These are phyloP conservation scores for Akanthomyces muscarius DNA, from an alignment of 2,329 filamentous ascomycete species.

Conservation along the genomic window DNA sequence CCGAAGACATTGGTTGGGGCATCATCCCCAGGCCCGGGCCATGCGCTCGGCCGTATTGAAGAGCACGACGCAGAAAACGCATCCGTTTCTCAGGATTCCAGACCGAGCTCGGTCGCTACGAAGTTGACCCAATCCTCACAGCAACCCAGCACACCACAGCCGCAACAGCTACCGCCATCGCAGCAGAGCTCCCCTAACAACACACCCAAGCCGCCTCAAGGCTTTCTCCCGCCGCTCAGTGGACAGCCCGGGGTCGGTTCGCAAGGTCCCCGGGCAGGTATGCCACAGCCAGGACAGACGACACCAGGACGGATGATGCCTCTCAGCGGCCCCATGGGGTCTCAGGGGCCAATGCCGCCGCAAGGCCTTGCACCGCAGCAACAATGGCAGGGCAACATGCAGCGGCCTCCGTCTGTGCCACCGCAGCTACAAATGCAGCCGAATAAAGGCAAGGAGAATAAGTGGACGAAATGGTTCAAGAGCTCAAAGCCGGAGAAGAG, in stretches of 20 bases:
- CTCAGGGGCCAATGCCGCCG: background rate
- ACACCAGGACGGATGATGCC: constrained; percentile 15
- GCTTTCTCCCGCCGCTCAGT: background rate
- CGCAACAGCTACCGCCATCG: background rate
- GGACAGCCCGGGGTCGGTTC: background rate
- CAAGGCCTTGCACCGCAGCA: constrained; percentile 7
- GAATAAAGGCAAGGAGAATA: constrained; percentile 25
- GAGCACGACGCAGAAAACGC: constrained; percentile 23
- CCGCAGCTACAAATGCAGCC: constrained; percentile 21
- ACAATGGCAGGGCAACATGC: constrained; percentile 7
- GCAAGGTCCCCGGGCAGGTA: background rate
- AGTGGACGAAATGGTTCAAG: constrained; percentile 31
- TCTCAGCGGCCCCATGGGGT: background rate
- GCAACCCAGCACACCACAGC: background rate
- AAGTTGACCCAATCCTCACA: constrained; percentile 17
- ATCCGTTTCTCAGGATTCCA: constrained; percentile 1
- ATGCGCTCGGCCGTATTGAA: constrained; percentile 24
- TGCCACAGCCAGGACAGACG: constrained; percentile 15
- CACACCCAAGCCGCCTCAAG: constrained; percentile 10
- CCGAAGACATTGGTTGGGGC: background rate
- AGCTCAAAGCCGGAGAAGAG: constrained; percentile 20
- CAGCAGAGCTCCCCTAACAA: background rate
- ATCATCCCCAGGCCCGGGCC: background rate
- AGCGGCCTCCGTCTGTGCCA: constrained; percentile 20
- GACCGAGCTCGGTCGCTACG: constrained; percentile 22